Conservation (phyloP, 768 basidiomycete genomes). For the Suillus bovinus region DNA sequence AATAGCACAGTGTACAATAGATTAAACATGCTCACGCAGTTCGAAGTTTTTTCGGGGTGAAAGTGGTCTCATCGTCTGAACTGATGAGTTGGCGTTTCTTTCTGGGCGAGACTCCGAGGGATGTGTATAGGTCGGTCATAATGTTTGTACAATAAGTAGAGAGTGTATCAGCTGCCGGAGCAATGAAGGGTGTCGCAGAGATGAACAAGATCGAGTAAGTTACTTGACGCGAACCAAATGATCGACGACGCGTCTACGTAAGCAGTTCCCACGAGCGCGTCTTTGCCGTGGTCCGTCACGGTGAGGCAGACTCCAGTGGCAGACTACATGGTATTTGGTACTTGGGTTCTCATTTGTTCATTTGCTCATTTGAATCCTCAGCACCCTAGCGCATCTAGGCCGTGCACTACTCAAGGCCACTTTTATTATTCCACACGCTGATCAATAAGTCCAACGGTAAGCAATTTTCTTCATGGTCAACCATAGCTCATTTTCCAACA, state of each 20-base stretch:
- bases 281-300: not conserved
- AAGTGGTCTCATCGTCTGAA: constrained; percentile 49
- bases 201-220: constrained; percentile 15
- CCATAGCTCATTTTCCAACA: not conserved
- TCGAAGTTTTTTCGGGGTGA: constrained; percentile 73
- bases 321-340: not conserved
- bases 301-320: too few relatives aligned
- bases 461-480: not conserved
- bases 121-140: constrained; percentile 64
- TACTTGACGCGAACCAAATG: constrained; percentile 14
- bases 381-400: not conserved
- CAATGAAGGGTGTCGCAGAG: constrained; percentile 16
- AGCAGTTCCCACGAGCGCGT: constrained; percentile 29
- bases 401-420: not conserved
- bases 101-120: constrained; percentile 63
- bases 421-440: too few relatives aligned
- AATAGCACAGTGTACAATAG: constrained; percentile 4
- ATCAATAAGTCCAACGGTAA: not conserved
- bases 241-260: constrained; percentile 37
- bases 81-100: constrained; percentile 63
- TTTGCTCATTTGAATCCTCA: not conserved
- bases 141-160: constrained; percentile 12
- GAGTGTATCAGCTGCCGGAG: constrained; percentile 14
- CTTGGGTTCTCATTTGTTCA: not conserved
- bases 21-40: constrained; percentile 43